phyloP scores from a whole-genome alignment of 163 green algal genomes.

The Trebouxia gelatinosa region DNA sequence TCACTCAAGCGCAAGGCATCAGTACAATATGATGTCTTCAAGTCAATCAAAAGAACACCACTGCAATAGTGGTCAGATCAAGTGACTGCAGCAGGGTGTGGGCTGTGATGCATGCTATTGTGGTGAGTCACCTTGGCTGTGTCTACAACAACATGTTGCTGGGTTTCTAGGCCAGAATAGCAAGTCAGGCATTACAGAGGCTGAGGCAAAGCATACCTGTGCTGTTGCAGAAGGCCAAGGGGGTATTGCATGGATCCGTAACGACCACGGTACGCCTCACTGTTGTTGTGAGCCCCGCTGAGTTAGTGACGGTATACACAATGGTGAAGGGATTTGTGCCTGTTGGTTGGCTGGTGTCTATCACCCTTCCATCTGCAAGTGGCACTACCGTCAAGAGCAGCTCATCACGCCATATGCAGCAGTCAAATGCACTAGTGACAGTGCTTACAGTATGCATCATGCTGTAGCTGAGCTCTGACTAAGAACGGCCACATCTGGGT shows the following conservation, averaged over 20 bases:
- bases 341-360: constrained; percentile 21
- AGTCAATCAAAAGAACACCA: too few relatives aligned
- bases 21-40: too few relatives aligned
- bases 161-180: too few relatives aligned
- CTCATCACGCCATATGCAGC: too few relatives aligned
- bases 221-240: constrained; percentile 1
- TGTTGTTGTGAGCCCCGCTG: neutral
- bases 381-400: neutral
- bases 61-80: neutral
- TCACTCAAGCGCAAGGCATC: too few relatives aligned
- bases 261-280: constrained; percentile 18
- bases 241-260: neutral
- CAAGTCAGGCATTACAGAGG: too few relatives aligned
- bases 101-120: neutral
- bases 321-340: neutral
- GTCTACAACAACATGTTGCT: neutral
- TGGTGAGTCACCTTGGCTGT: neutral
- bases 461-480: too few relatives aligned
- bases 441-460: too few relatives aligned
- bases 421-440: too few relatives aligned
- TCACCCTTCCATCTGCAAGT: constrained; percentile 3
- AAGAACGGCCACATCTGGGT: too few relatives aligned
- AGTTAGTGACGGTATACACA: constrained; percentile 24
- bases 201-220: neutral
- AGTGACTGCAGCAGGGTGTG: neutral